phyloP scores from a whole-genome alignment of 257 asterid species.

The Thymus mandschuricus region DNA sequence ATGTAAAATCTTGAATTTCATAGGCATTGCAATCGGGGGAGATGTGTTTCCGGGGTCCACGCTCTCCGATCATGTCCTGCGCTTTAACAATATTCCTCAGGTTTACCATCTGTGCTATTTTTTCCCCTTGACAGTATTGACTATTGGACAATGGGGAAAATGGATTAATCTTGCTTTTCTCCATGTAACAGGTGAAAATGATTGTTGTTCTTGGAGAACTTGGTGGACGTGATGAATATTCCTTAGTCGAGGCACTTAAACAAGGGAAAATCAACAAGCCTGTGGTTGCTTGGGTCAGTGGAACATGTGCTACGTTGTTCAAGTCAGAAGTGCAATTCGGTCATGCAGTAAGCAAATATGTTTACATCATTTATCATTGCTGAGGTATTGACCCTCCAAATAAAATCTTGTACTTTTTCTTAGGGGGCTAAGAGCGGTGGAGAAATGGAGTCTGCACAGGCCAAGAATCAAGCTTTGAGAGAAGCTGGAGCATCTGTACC shows the following conservation, averaged over 20 bases:
- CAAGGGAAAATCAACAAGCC: conserved; percentile 94
- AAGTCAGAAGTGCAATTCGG: conserved; percentile 99
- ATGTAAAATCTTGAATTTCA: conserved; percentile 22
- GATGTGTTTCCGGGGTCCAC: conserved; percentile 99
- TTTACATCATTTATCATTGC: not conserved
- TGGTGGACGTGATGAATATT: conserved; percentile 98
- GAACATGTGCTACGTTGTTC: conserved; percentile 94
- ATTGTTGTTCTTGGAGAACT: conserved; percentile 97
- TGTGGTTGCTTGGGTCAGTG: conserved; percentile 99
- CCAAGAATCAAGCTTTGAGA: conserved; percentile 86
- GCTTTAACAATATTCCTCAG: conserved; percentile 97
- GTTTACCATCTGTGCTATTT: conserved; percentile 38
- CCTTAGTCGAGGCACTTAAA: conserved; percentile 93
- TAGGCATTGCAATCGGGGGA: conserved; percentile 99
- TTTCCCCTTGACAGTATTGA: not conserved
- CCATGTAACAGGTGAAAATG: conserved; percentile 69
- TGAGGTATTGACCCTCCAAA: conserved; percentile 11
- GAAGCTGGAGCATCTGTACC: conserved; percentile 96
- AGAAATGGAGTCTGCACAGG: conserved; percentile 99
- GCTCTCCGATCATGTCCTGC: conserved; percentile 95
- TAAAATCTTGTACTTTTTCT: not conserved
- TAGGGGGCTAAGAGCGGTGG: conserved; percentile 99
- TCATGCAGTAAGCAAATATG: conserved; percentile 77
- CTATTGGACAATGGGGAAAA: not conserved
- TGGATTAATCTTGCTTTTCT: not conserved